Evolutionary conservation across 257 asterid species (phyloP).

Genomic region (Solanum gracilifrons): DNA sequence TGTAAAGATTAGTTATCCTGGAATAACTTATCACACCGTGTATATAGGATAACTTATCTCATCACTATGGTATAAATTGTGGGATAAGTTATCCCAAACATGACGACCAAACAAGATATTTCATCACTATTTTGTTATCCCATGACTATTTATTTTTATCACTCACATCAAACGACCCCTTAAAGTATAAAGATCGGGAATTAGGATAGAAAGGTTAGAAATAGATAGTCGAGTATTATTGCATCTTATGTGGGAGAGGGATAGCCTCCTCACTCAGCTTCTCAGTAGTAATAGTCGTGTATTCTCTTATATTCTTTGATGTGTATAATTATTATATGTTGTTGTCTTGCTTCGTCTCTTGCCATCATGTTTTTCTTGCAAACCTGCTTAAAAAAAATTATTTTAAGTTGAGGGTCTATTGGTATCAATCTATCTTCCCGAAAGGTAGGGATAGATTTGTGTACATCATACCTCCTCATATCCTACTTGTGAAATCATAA

Average conservation of each 20-base stretch:
- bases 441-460: neutral
- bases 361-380: neutral
- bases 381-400: fast-evolving
- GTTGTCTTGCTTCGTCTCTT: neutral
- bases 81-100: no score
- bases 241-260: neutral
- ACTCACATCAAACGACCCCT: no score
- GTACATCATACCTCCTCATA: neutral
- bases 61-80: no score
- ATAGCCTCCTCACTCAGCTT: neutral
- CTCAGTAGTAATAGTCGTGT: neutral
- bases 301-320: neutral
- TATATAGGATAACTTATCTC: no score
- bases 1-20: no score
- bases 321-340: neutral
- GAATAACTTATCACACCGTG: no score
- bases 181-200: neutral
- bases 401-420: neutral
- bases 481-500: neutral
- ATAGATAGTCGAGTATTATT: neutral
- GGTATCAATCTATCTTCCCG: neutral
- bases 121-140: no score
- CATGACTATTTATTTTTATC: no score
- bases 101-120: no score
- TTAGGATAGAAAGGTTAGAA: neutral